Evolutionary conservation across 2,329 filamentous ascomycete species (phyloP).

Genomic region (Periglandula ipomoeae): DNA sequence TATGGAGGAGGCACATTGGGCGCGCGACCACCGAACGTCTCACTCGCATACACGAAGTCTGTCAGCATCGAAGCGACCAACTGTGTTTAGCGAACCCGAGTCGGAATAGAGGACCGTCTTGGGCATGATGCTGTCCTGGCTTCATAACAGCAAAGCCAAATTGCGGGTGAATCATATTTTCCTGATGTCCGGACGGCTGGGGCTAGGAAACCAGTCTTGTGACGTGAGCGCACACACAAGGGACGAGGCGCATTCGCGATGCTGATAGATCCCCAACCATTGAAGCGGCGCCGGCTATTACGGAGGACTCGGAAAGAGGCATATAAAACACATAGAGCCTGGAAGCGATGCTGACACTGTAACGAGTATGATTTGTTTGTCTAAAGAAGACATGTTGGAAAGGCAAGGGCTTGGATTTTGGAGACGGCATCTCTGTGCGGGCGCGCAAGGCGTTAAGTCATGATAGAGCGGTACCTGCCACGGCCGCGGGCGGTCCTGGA

Average conservation of each 20-base stretch:
- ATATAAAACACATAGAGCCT: too few relatives aligned
- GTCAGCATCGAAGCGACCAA: constrained; percentile 30
- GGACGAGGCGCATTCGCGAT: too few relatives aligned
- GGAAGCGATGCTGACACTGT: not conserved
- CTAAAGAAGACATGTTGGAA: too few relatives aligned
- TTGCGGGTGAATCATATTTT: not conserved
- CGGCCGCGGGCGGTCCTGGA: constrained; percentile 2
- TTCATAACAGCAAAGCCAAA: not conserved
- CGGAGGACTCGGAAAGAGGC: too few relatives aligned
- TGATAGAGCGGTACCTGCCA: constrained; percentile 19
- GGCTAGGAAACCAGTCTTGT: not conserved
- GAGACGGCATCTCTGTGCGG: not conserved
- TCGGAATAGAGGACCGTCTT: constrained; percentile 15
- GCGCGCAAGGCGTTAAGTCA: constrained; percentile 15
- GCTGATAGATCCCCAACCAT: too few relatives aligned
- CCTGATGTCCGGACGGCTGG: not conserved
- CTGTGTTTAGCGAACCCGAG: constrained; percentile 26
- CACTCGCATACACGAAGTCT: constrained; percentile 19
- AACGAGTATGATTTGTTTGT: not conserved
- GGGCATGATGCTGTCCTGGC: constrained; percentile 7
- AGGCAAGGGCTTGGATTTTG: not conserved
- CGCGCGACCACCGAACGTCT: constrained; percentile 18
- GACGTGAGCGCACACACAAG: not conserved
- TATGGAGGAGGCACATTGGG: constrained; percentile 24
- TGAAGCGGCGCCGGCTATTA: too few relatives aligned